phyloP scores from a whole-genome alignment of 2,329 filamentous ascomycete species.

The Hypoxylon sp. region DNA sequence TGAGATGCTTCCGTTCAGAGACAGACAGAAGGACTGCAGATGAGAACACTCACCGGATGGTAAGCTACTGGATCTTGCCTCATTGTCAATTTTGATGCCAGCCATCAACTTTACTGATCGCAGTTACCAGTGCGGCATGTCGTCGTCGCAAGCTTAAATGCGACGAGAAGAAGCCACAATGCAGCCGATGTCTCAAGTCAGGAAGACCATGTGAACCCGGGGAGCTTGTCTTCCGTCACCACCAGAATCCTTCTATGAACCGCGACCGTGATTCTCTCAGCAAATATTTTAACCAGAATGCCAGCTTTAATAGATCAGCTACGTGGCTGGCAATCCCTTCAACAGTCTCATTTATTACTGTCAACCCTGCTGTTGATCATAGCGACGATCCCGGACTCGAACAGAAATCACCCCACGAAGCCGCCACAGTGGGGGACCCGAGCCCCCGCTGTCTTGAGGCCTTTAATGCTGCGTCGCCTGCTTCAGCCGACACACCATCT shows the following conservation, averaged over 20 bases:
- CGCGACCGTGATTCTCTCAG: conserved; percentile 1
- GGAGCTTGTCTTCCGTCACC: conserved; percentile 3
- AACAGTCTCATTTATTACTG: not conserved
- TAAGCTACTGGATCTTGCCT: not conserved
- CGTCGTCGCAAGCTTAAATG: conserved; percentile 1
- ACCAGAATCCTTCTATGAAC: conserved; percentile 1
- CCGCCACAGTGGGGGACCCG: not conserved
- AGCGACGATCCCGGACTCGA: not conserved
- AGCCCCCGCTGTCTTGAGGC: not conserved
- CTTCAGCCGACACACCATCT: not conserved
- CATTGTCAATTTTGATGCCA: conserved; percentile 1
- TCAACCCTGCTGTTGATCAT: conserved; percentile 2
- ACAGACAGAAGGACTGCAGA: not conserved
- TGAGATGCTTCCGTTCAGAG: not conserved
- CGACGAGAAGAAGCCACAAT: conserved; percentile 7
- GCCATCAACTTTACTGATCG: conserved; percentile 1
- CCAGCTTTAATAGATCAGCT: conserved; percentile 3
- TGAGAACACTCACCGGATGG: conserved; percentile 5
- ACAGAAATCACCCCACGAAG: not conserved
- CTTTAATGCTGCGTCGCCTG: not conserved
- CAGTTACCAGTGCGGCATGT: not conserved
- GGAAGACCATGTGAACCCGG: not conserved
- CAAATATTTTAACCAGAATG: conserved; percentile 1
- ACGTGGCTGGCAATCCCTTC: conserved; percentile 2
- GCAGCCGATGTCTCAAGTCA: not conserved